Conservation (phyloP, 2,329 filamentous ascomycete genomes). For the Alternaria conjuncta region DNA sequence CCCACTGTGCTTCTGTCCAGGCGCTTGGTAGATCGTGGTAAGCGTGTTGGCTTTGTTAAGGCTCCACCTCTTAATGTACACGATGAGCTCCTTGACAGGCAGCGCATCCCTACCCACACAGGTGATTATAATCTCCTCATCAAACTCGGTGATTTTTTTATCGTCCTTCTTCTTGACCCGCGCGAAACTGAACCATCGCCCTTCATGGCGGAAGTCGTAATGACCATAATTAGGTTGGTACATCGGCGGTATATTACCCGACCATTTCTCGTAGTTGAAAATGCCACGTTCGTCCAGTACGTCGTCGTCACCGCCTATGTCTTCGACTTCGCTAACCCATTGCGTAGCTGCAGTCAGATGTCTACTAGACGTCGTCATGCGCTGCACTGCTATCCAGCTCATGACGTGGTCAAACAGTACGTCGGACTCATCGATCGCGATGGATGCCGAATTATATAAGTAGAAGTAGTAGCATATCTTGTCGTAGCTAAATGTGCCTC, state of each 20-base stretch:
- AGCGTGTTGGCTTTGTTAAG: slow-evolving; percentile 51
- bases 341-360: slow-evolving; percentile 45
- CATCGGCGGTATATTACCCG: slow-evolving; percentile 54
- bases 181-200: slow-evolving; percentile 50
- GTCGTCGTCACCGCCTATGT: slow-evolving; percentile 24
- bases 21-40: slow-evolving; percentile 56
- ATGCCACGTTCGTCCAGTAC: slow-evolving; percentile 34
- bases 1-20: slow-evolving; percentile 38
- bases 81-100: slow-evolving; percentile 57
- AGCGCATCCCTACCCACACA: slow-evolving; percentile 56
- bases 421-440: neutral
- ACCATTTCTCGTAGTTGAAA: slow-evolving; percentile 59
- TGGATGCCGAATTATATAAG: neutral
- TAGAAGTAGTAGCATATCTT: slow-evolving; percentile 18
- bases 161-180: slow-evolving; percentile 42
- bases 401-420: slow-evolving; percentile 37
- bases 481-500: slow-evolving; percentile 44
- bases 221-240: slow-evolving; percentile 58
- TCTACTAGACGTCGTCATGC: slow-evolving; percentile 39
- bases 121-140: slow-evolving; percentile 53
- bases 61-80: slow-evolving; percentile 53
- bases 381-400: slow-evolving; percentile 42
- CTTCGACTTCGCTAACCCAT: slow-evolving; percentile 39
- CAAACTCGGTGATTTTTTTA: slow-evolving; percentile 36
- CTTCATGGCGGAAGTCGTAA: slow-evolving; percentile 52